These are phyloP conservation scores for Ophiocordyceps camponoti-saundersi DNA, from an alignment of 2,329 filamentous ascomycete genomes.

Conservation along the genomic window DNA sequence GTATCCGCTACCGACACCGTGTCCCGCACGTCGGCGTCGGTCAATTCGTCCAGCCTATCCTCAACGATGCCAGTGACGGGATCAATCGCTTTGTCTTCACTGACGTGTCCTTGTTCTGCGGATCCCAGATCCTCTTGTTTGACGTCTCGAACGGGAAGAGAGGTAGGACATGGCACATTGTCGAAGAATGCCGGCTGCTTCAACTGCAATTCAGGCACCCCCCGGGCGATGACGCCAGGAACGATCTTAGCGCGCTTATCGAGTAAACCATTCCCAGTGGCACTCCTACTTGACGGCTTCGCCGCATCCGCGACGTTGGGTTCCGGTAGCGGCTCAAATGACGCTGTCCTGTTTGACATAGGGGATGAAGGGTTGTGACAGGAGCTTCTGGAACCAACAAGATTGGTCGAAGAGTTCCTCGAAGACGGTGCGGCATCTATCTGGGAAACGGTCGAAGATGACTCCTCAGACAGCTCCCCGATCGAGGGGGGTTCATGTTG, in stretches of 20 bases:
- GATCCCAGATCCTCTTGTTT: conserved; percentile 6
- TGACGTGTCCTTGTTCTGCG: conserved; percentile 5
- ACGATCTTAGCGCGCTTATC: conserved; percentile 19
- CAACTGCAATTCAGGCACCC: conserved; percentile 17
- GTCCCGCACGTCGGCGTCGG: conserved; percentile 6
- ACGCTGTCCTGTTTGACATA: conserved; percentile 13
- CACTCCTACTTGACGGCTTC: conserved; percentile 12
- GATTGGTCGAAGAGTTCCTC: conserved; percentile 3
- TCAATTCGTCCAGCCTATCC: conserved; percentile 1
- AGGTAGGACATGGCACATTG: conserved; percentile 12
- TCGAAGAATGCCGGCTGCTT: conserved; percentile 20
- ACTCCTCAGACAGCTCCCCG: not conserved
- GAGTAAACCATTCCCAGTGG: conserved; percentile 12
- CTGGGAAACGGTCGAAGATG: not conserved
- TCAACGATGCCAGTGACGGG: not conserved
- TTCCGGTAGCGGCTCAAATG: conserved; percentile 14
- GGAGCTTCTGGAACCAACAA: conserved; percentile 7
- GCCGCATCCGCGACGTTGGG: conserved; percentile 11
- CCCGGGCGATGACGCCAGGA: conserved; percentile 9
- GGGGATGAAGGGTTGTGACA: conserved; percentile 7
- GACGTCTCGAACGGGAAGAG: conserved; percentile 8
- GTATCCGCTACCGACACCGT: conserved; percentile 10
- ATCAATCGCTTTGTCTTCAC: conserved; percentile 1
- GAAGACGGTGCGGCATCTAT: conserved; percentile 2
- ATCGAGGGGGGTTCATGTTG: not conserved